A percentile compares a stretch with the other conserved stretches of the same genome.
Conservation (phyloP, 495 filamentous ascomycete genomes). For the Aspergillus steynii region DNA sequence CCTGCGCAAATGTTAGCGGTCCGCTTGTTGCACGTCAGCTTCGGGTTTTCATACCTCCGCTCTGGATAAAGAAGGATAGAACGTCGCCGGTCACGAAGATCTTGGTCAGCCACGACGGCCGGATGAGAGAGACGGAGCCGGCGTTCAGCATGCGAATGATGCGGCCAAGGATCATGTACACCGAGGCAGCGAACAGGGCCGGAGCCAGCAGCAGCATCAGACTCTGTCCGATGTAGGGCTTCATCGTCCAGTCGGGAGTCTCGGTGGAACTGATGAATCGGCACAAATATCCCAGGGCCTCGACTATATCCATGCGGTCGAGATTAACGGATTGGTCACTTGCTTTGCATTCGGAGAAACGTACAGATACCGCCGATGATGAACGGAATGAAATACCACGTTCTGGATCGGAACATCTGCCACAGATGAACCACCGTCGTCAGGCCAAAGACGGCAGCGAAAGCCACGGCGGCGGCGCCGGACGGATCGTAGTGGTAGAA, state of each 20-base stretch:
- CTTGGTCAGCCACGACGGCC: slow-evolving; percentile 22
- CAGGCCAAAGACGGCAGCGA: slow-evolving; percentile 51
- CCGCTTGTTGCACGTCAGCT: not conserved
- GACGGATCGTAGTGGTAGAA: slow-evolving; percentile 42
- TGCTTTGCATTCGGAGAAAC: slow-evolving; percentile 12
- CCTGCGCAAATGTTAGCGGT: slow-evolving; percentile 9
- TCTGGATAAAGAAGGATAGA: slow-evolving; percentile 27
- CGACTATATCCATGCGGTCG: slow-evolving; percentile 33
- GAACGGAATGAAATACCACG: slow-evolving; percentile 66
- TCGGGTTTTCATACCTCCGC: slow-evolving; percentile 17
- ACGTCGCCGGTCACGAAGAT: slow-evolving; percentile 34
- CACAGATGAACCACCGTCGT: slow-evolving; percentile 46
- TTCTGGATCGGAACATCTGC: slow-evolving; percentile 47
- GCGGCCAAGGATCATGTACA: slow-evolving; percentile 58
- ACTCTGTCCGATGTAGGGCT: slow-evolving; percentile 33
- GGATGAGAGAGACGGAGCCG: slow-evolving; percentile 27
- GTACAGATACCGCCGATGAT: slow-evolving; percentile 58
- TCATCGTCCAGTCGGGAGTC: slow-evolving; percentile 22
- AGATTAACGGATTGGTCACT: not conserved
- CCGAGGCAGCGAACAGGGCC: slow-evolving; percentile 49
- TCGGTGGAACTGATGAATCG: slow-evolving; percentile 37
- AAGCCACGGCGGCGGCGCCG: slow-evolving; percentile 48
- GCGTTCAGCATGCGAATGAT: slow-evolving; percentile 45
- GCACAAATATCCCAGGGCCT: slow-evolving; percentile 53
- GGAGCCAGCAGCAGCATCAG: slow-evolving; percentile 31